Evolutionary conservation across 768 basidiomycete genomes (phyloP).

Genomic region (Suillus placidus): DNA sequence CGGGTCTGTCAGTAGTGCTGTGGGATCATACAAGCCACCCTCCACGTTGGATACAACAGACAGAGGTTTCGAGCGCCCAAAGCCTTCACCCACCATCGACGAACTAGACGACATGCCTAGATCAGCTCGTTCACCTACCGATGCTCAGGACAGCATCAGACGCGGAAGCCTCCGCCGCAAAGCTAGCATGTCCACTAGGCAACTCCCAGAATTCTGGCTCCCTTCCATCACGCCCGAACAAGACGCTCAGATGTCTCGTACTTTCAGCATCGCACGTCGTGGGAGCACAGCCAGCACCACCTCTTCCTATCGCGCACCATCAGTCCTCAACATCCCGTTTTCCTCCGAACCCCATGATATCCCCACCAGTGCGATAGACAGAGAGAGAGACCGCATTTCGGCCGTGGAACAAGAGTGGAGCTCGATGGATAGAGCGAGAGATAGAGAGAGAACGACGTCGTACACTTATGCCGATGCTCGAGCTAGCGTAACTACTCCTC

Average conservation of each 20-base stretch:
- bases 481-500: conserved; percentile 7
- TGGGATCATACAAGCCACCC: conserved; percentile 30
- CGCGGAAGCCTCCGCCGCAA: conserved; percentile 34
- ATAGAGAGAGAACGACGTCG: conserved; percentile 21
- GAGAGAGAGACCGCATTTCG: conserved; percentile 31
- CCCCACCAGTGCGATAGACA: conserved; percentile 22
- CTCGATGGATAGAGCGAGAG: conserved; percentile 26
- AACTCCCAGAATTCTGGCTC: conserved; percentile 51
- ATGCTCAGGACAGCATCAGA: conserved; percentile 27
- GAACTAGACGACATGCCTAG: conserved; percentile 32
- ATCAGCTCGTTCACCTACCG: conserved; percentile 23
- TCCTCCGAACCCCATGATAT: conserved; percentile 24
- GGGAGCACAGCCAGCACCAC: conserved; percentile 53
- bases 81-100: conserved; percentile 24
- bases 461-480: conserved; percentile 29
- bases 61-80: conserved; percentile 24
- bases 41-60: conserved; percentile 28
- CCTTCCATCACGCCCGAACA: conserved; percentile 50
- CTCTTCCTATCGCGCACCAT: conserved; percentile 48
- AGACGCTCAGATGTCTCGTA: conserved; percentile 43
- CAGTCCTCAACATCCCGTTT: conserved; percentile 44
- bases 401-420: conserved; percentile 33
- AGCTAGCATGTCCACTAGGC: conserved; percentile 38
- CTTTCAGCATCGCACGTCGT: conserved; percentile 45
- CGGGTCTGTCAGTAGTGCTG: conserved; percentile 27